Base-by-base conservation (phyloP, 257 asterid genomes). In the Orobanche coerulescens region DNA sequence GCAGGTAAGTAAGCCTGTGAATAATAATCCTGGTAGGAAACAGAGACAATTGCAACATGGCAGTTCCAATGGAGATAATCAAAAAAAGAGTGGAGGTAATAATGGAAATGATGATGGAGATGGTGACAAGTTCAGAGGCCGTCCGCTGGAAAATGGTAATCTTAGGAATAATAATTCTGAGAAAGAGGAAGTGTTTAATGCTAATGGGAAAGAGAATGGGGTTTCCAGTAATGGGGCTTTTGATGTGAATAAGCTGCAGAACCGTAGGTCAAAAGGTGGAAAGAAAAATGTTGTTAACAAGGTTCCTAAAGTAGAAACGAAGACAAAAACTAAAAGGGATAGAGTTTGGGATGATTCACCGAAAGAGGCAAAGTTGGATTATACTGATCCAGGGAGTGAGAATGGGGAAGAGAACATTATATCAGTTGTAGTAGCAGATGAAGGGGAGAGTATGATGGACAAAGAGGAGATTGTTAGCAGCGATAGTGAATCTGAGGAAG, bases 361-460 rank as follows among this genome's bases (percentile, higher is more conserved):
- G 11, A 22, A 43, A 46, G 81, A 82, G 57, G 31, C 78, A 19
- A 88, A 91, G 76, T 76, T 88, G 75, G 98, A 92, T 76, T 92
- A 79, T 69, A 88, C 96, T 8, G 90, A 85, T 85, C 84, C 84
- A 12, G 76, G 33, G 76, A 71, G 79, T 77, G 98, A 81, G 84
- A 78, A 85, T 76, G 87, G 78, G 76, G 86, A 81, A 70, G 78
- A 82, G 20, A 80, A 72, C n/a, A n/a, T n/a, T 64, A 48, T 76
- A 36, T 61, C 85, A 36, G 84, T 77, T 70, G 85, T 81, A 33
- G 81, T 81, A 15, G 73, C 75, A 64, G 85, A 75, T 71, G 74
- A 78, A 50, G 96, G 94, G 55, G 93, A 82, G 79, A 92, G 98
- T 78, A 82, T 82, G 96, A 92, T 92, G 98, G 98, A 91, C 80